Base-by-base conservation (phyloP, 352 stramenopile species). In the Aphanomyces euteiches region DNA sequence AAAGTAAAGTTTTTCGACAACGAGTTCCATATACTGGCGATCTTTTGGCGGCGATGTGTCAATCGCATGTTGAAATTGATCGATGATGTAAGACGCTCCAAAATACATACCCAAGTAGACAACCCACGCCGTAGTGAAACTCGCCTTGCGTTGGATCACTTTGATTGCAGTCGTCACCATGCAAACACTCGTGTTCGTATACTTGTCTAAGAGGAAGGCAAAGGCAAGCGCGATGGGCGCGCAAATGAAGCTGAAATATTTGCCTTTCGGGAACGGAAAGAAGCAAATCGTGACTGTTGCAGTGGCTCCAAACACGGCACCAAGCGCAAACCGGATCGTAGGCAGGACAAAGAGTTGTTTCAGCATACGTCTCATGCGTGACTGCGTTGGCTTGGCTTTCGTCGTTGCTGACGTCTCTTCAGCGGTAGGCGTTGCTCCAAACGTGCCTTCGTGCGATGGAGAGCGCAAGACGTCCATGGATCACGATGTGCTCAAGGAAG, bases 1-100 rank as follows among this genome's bases (percentile, higher is more conserved):
- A 28, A 69, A 69, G 41, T 57, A 69, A n/a, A 69, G 63, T n/a
- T 69, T 69, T 61, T 69, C 63, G 37, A 47, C n/a, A 58, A 69
- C 48, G 36, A 69, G 50, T 28, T 66, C 47, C 63, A 69, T 69
- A 38, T 69, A 47, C 13, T 69, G 36, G 4, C 37, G 63, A 28
- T 69, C 63, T 28, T 61, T 69, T 5, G 47, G 48, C 7, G 63
- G 63, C 12, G 63, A 58, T 19, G 47, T 47, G 7, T 6, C 63
- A 28, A 69, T 69, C 15, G 63, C 50, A 21, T 64, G 36, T 7
- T 69, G 50, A 38, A 69, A 43, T 43, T 69, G 37, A 10, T 28
- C 15, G 19, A 47, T 61, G 50, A 69, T 69, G 63, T 61, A 69
- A 1, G 63, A 37, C 50, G 63, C 40, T 8, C 63, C 63, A 61